These are phyloP conservation scores for Beauveria asiatica DNA, from an alignment of 2,329 filamentous ascomycete species.

Conservation along the genomic window DNA sequence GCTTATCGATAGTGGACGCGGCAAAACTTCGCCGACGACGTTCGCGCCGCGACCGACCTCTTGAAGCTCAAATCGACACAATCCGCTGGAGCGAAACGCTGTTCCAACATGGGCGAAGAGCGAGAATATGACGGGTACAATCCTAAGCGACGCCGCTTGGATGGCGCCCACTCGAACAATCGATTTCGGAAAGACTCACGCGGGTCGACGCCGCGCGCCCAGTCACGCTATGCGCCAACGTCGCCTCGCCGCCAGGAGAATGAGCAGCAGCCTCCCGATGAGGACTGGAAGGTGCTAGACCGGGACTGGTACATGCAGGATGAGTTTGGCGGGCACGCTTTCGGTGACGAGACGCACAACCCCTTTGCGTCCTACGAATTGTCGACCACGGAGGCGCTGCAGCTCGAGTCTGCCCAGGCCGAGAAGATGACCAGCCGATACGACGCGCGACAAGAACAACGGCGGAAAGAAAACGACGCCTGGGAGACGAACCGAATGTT, in stretches of 20 bases:
- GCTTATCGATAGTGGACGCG: slow-evolving; percentile 12
- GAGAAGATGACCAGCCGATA: slow-evolving; percentile 72
- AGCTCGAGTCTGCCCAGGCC: slow-evolving; percentile 67
- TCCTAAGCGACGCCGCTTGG: slow-evolving; percentile 30
- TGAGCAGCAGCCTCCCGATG: slow-evolving; percentile 53
- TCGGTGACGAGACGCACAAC: slow-evolving; percentile 89
- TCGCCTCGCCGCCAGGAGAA: slow-evolving; percentile 28
- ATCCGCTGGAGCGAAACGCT: neutral
- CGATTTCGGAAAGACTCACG: slow-evolving; percentile 26
- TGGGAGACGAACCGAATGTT: slow-evolving; percentile 99
- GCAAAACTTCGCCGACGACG: slow-evolving; percentile 11
- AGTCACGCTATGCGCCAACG: slow-evolving; percentile 34
- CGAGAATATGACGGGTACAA: slow-evolving; percentile 30
- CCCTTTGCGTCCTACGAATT: slow-evolving; percentile 74
- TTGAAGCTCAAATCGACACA: neutral
- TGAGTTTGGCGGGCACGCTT: slow-evolving; percentile 70
- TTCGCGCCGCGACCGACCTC: neutral
- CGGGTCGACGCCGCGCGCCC: slow-evolving; percentile 25
- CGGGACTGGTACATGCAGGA: slow-evolving; percentile 90
- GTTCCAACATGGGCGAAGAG: slow-evolving; percentile 24
- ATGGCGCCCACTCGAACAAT: slow-evolving; percentile 22
- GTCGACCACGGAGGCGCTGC: slow-evolving; percentile 63
- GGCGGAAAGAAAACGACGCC: slow-evolving; percentile 89
- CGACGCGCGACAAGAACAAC: slow-evolving; percentile 66
- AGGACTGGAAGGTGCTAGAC: slow-evolving; percentile 69